Evolutionary conservation across 2,329 filamentous ascomycete genomes (phyloP).

Genomic region (Knufia fluminis): DNA sequence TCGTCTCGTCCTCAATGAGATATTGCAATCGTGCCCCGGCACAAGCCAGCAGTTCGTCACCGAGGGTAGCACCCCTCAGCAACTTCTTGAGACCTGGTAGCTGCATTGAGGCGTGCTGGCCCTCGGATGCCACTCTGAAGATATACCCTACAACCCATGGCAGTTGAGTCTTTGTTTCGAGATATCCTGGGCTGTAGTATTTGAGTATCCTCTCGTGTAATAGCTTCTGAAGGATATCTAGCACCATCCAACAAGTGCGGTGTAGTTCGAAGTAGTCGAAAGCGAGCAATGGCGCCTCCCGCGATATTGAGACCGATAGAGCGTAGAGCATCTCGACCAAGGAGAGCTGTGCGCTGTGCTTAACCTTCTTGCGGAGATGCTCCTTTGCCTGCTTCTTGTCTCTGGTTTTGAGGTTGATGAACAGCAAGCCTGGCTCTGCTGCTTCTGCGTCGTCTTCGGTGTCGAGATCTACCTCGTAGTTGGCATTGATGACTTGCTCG

Average conservation of each 20-base stretch:
- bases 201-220: slow-evolving; percentile 20
- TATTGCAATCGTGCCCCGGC: not conserved
- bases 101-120: not conserved
- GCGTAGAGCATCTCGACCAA: slow-evolving; percentile 25
- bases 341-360: slow-evolving; percentile 10
- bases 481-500: slow-evolving; percentile 29
- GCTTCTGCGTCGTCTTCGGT: not conserved
- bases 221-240: slow-evolving; percentile 27
- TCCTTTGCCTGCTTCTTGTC: slow-evolving; percentile 6
- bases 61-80: not conserved
- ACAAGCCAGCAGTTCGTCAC: not conserved
- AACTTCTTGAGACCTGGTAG: not conserved
- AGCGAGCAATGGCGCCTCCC: slow-evolving; percentile 33
- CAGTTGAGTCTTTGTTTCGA: slow-evolving; percentile 33
- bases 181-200: slow-evolving; percentile 29
- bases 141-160: slow-evolving; percentile 36
- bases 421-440: not conserved
- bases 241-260: slow-evolving; percentile 33
- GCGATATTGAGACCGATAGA: slow-evolving; percentile 29
- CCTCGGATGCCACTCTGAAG: slow-evolving; percentile 20
- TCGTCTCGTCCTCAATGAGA: not conserved
- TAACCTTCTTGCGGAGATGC: slow-evolving; percentile 2
- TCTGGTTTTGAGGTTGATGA: not conserved
- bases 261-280: slow-evolving; percentile 38
- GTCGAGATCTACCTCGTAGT: slow-evolving; percentile 22